Evolutionary conservation across 805 yeast genomes (phyloP).

Genomic region (Yarrowia phangngaensis): DNA sequence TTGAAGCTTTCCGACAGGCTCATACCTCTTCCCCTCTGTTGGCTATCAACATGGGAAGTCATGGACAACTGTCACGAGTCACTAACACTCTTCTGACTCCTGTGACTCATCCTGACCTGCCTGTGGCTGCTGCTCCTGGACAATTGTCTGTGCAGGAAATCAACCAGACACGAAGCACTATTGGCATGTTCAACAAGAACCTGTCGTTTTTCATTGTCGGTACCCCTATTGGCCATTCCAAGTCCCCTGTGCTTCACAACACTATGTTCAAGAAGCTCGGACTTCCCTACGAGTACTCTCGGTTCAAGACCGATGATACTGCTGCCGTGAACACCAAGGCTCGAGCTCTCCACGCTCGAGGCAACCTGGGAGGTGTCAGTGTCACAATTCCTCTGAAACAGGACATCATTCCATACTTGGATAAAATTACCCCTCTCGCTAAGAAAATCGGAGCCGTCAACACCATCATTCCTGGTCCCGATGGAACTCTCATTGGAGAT

Average conservation of each 20-base stretch:
- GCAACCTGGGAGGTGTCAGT: conserved; percentile 83
- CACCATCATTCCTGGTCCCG: conserved; percentile 59
- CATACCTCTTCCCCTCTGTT: conserved; percentile 64
- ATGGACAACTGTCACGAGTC: conserved; percentile 76
- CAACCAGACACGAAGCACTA: conserved; percentile 50
- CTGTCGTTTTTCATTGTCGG: conserved; percentile 69
- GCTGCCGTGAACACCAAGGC: conserved; percentile 52
- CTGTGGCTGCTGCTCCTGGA: conserved; percentile 75
- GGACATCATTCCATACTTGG: conserved; percentile 65
- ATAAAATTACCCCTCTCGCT: conserved; percentile 72
- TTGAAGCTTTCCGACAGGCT: conserved; percentile 63
- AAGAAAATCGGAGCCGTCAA: conserved; percentile 87
- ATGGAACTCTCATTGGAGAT: conserved; percentile 60
- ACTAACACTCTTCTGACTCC: conserved; percentile 77
- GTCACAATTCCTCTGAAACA: conserved; percentile 91
- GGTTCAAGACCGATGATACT: conserved; percentile 65
- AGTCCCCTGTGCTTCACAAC: conserved; percentile 84
- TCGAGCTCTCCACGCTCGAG: conserved; percentile 40
- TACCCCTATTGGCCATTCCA: conserved; percentile 75
- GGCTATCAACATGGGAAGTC: conserved; percentile 75
- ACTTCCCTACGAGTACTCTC: conserved; percentile 66
- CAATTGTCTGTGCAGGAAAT: conserved; percentile 65
- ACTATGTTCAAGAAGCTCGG: conserved; percentile 72
- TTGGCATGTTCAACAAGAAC: conserved; percentile 61
- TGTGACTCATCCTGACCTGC: conserved; percentile 66